Evolutionary conservation across 805 yeast genomes (phyloP).

Genomic region (Teunomyces stri): DNA sequence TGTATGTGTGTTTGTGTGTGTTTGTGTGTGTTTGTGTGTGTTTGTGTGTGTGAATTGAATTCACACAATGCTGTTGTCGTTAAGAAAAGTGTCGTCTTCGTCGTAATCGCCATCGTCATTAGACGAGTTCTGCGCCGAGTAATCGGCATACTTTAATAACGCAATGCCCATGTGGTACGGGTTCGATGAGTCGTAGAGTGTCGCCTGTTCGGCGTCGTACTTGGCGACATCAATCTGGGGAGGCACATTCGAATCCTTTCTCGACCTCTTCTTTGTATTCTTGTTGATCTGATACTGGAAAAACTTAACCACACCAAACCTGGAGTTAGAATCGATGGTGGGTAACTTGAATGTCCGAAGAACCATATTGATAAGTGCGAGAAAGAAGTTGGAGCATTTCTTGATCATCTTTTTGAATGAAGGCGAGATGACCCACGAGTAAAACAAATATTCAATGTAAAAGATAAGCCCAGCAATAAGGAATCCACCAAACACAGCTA

Average conservation of each 20-base stretch:
- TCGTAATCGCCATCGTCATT: not conserved
- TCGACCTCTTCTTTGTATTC: slow-evolving; percentile 34
- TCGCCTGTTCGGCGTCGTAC: slow-evolving; percentile 1
- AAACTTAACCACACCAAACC: slow-evolving; percentile 3
- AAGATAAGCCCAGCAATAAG: slow-evolving; percentile 46
- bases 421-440: slow-evolving; percentile 31
- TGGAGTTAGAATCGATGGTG: not conserved
- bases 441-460: slow-evolving; percentile 39
- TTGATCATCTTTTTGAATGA: slow-evolving; percentile 24
- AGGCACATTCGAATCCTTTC: slow-evolving; percentile 58
- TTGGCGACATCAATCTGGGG: slow-evolving; percentile 27
- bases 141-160: not conserved
- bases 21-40: not conserved
- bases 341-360: not conserved
- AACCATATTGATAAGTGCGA: not conserved
- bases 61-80: slow-evolving; percentile 2
- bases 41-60: not conserved
- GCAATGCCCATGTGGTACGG: not conserved
- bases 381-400: slow-evolving; percentile 2
- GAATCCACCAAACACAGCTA: slow-evolving; percentile 72
- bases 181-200: not conserved
- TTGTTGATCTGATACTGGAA: slow-evolving; percentile 12
- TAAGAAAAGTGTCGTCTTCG: not conserved
- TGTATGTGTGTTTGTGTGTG: not conserved
- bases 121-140: not conserved